Conservation (phyloP, 1,284 basidiomycete genomes). For the Paramarasmius palmivorus region DNA sequence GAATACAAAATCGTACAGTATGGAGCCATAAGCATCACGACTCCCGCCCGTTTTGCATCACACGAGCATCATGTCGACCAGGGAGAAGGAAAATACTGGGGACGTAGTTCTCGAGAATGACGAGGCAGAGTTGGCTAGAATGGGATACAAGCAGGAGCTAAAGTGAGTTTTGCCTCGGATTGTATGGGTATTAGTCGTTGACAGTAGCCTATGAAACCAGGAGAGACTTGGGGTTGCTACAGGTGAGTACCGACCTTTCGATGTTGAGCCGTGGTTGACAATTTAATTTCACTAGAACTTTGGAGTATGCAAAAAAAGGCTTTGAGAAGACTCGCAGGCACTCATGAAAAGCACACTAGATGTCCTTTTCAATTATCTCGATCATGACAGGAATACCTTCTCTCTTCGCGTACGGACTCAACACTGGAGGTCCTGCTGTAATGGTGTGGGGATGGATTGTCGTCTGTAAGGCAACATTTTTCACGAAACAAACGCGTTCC, state of each 20-base stretch:
- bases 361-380: slow-evolving; percentile 76
- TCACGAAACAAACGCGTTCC: background rate
- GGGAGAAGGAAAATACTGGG: too few relatives aligned
- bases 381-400: slow-evolving; percentile 71
- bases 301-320: slow-evolving; percentile 39
- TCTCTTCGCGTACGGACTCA: slow-evolving; percentile 65
- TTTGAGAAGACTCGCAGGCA: background rate
- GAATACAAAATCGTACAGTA: too few relatives aligned
- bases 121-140: slow-evolving; percentile 65
- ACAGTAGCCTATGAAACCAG: background rate
- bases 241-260: slow-evolving; percentile 47
- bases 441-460: slow-evolving; percentile 79
- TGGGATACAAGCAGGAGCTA: slow-evolving; percentile 78
- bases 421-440: slow-evolving; percentile 70
- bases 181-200: slow-evolving; percentile 1
- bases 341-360: slow-evolving; percentile 23
- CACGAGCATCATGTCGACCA: too few relatives aligned
- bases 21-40: too few relatives aligned
- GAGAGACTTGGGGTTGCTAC: slow-evolving; percentile 57
- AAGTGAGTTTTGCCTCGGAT: slow-evolving; percentile 40
- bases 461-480: slow-evolving; percentile 39
- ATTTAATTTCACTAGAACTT: slow-evolving; percentile 53
- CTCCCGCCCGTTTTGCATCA: too few relatives aligned
- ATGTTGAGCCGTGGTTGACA: slow-evolving; percentile 3
- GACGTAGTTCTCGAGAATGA: slow-evolving; percentile 32